Evolutionary conservation across 2,329 filamentous ascomycete species (phyloP).

Genomic region (Penicillium psychrosexuale): DNA sequence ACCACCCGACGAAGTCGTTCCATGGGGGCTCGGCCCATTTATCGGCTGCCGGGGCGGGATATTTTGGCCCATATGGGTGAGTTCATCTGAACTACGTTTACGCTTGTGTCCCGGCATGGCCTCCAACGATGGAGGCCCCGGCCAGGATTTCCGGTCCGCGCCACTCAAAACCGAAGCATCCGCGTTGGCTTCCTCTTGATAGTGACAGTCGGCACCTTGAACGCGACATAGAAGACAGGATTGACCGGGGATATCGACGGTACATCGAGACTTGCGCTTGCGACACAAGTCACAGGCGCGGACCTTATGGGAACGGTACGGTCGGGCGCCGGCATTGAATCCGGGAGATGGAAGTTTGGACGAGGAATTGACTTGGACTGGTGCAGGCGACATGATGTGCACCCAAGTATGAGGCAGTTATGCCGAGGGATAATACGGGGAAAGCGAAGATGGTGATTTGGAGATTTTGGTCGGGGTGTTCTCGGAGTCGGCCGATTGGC

Average conservation of each 20-base stretch:
- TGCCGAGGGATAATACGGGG: conserved; percentile 1
- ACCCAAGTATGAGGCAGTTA: conserved; percentile 11
- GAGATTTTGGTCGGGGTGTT: conserved; percentile 13
- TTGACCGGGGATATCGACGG: conserved; percentile 52
- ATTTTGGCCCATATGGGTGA: conserved; percentile 20
- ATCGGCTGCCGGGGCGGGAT: conserved; percentile 16
- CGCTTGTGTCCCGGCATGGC: conserved; percentile 34
- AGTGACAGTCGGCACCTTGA: conserved; percentile 57
- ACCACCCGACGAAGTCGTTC: conserved; percentile 23
- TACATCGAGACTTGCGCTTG: conserved; percentile 60
- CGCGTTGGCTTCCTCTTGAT: conserved; percentile 43
- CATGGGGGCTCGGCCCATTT: conserved; percentile 26
- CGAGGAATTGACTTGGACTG: conserved; percentile 29
- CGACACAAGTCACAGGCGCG: conserved; percentile 61
- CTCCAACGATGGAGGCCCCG: conserved; percentile 25
- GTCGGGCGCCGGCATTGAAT: conserved; percentile 48
- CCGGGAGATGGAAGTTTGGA: conserved; percentile 35
- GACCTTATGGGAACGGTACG: conserved; percentile 60
- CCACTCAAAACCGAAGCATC: conserved; percentile 27
- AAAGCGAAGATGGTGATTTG: conserved; percentile 10
- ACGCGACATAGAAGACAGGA: conserved; percentile 58
- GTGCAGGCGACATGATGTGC: conserved; percentile 34
- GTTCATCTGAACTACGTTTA: conserved; percentile 34
- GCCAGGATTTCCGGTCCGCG: conserved; percentile 29
- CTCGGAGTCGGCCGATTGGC: conserved; percentile 26